Base-by-base conservation (phyloP, 345 rosid species). In the Populus simonii region DNA sequence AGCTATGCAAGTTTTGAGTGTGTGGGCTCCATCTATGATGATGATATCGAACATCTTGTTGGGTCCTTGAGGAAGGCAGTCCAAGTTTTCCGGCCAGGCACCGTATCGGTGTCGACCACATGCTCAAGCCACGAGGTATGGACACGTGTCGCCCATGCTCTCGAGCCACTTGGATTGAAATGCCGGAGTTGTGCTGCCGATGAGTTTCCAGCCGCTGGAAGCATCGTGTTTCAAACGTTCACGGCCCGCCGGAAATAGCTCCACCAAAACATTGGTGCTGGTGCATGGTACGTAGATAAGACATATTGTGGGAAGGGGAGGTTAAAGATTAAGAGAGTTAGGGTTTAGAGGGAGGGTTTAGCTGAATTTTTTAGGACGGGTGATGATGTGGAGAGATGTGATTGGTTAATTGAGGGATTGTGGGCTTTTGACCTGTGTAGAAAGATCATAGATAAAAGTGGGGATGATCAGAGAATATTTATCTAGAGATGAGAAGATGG, bases 1-100 rank as follows among this genome's bases (percentile, higher is more conserved):
- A 94, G 98, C 88, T 96, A 96, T 72, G 99, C 97, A 0, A 96
- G 99, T 83, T 96, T 86, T 72, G 99, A 96, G 86, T 89, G 92
- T 59, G 81, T 91, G 3, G 97, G 97, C 36, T 91, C 94, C 70
- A 68, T 86, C 0, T 84, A 85, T 81, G 97, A 93, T 41, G 90
- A 85, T 2, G 27, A 25, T 41, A 76, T 49, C 6, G 89, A 87
- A 0, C 90, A 92, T 63, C 61, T 94, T 6, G 78, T 79, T 7
- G 76, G 88, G 78, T 85, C 88, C 9, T 68, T 96, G 80, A 89
- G 76, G 82, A 90, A 87, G 61, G 98, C 88, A 0, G 87, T 87
- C 29, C 87, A 86, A 51, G 97, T 94, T 62, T 96, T 96, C 87
- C 90, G 92, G 66, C 99, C 99, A 4, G 88, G 77, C 0, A 84